These are phyloP conservation scores for Porogramme epimiltina DNA, from an alignment of 1,284 basidiomycete genomes.

Conservation along the genomic window DNA sequence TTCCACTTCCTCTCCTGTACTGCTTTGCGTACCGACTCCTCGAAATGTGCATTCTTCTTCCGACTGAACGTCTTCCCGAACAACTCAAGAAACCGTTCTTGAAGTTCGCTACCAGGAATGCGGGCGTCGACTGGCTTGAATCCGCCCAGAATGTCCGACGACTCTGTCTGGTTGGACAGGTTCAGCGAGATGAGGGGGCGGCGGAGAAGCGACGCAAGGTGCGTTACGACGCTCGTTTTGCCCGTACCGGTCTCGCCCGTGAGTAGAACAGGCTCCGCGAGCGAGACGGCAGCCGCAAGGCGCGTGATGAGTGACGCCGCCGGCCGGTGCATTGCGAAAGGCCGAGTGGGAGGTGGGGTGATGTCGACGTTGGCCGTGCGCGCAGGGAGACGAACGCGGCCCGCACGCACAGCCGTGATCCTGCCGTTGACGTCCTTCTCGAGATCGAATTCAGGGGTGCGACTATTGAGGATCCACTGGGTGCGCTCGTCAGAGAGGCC, in stretches of 20 bases:
- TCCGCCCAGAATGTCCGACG: conserved; percentile 92
- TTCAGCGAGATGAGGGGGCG: conserved; percentile 88
- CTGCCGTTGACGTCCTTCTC: conserved; percentile 69
- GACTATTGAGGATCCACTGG: conserved; percentile 56
- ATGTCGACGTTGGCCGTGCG: conserved; percentile 40
- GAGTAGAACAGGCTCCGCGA: conserved; percentile 86
- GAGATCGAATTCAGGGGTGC: conserved; percentile 68
- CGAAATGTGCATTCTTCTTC: conserved; percentile 88
- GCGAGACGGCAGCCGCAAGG: conserved; percentile 74
- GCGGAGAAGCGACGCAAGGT: conserved; percentile 82
- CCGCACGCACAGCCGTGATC: conserved; percentile 54
- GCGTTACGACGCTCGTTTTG: conserved; percentile 93
- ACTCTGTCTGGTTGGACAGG: conserved; percentile 96
- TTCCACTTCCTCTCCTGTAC: conserved; percentile 87
- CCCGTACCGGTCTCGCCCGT: conserved; percentile 99
- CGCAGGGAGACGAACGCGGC: conserved; percentile 57
- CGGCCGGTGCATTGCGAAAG: conserved; percentile 91
- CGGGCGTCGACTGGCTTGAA: conserved; percentile 93
- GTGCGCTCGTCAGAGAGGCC: conserved; percentile 65
- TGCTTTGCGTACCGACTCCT: conserved; percentile 84
- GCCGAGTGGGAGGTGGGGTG: conserved; percentile 42
- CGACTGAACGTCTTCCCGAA: conserved; percentile 91
- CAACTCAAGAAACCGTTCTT: conserved; percentile 79
- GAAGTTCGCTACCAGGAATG: conserved; percentile 75
- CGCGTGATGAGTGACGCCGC: conserved; percentile 83